Percentiles rank a stretch among this genome's conserved stretches.
These are phyloP conservation scores for Lentithecium fluviatile DNA, from an alignment of 495 filamentous ascomycete species.

Conservation along the genomic window DNA sequence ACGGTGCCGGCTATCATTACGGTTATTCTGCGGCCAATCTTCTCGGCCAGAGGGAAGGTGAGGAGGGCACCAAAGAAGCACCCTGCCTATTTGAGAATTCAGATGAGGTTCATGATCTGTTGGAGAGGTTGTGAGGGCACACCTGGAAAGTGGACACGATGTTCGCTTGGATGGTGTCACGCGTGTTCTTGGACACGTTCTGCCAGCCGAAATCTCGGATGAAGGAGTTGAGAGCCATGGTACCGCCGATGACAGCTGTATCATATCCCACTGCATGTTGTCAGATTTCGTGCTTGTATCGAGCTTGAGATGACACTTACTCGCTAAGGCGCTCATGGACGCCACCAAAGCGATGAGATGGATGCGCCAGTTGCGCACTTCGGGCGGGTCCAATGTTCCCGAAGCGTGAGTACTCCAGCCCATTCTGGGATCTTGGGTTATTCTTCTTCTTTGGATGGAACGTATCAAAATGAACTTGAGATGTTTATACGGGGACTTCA, in stretches of 20 bases:
- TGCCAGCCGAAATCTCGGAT: background rate
- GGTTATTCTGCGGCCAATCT: constrained; percentile 31
- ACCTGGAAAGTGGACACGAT: too few relatives aligned
- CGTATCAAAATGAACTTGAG: too few relatives aligned
- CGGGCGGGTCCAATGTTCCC: background rate
- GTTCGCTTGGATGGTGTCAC: background rate
- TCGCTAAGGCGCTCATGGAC: background rate
- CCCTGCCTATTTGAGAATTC: constrained; percentile 50
- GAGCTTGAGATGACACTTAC: background rate
- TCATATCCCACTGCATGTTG: constrained; percentile 45
- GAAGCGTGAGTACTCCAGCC: background rate
- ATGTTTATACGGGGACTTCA: too few relatives aligned
- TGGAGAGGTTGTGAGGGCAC: too few relatives aligned
- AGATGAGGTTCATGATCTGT: background rate
- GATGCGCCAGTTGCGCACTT: constrained; percentile 1
- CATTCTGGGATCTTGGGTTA: background rate
- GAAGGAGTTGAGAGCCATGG: background rate
- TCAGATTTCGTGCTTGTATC: background rate
- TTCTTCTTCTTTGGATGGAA: too few relatives aligned
- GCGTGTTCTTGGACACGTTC: background rate
- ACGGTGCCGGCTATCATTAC: constrained; percentile 33
- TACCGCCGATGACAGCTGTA: constrained; percentile 2
- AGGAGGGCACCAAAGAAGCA: constrained; percentile 38
- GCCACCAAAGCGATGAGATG: background rate
- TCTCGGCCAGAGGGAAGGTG: constrained; percentile 30